A percentile compares a stretch with the other conserved stretches of the same genome.
Conservation (phyloP, 495 filamentous ascomycete genomes). For the Hyaloscypha hepaticicola region DNA sequence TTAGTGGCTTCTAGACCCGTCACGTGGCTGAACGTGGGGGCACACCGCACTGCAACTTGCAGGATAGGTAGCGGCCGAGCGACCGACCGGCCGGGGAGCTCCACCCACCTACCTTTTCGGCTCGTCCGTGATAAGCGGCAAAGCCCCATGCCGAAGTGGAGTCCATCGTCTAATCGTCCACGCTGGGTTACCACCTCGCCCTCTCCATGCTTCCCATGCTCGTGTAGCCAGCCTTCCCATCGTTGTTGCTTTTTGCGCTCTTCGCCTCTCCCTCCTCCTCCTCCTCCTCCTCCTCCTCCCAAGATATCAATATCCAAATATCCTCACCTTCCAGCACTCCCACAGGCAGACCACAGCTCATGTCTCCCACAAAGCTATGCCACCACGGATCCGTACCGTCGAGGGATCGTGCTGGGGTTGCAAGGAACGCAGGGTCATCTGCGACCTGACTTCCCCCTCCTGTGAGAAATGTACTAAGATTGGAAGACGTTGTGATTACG, state of each 20-base stretch:
- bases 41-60: too few species aligned
- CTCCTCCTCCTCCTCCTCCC: too few species aligned
- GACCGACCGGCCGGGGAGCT: too few species aligned
- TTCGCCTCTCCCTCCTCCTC: too few species aligned
- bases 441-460: constrained; percentile 34
- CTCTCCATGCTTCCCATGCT: too few species aligned
- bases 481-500: constrained; percentile 38
- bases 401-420: constrained; percentile 42
- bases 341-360: constrained; percentile 10
- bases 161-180: too few species aligned
- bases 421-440: constrained; percentile 41
- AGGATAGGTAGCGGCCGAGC: too few species aligned
- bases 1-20: not conserved
- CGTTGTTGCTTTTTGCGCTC: not conserved
- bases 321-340: not conserved
- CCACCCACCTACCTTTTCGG: not conserved
- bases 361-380: constrained; percentile 27
- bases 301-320: not conserved
- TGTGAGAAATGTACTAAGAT: constrained; percentile 38
- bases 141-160: too few species aligned
- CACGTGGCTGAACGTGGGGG: not conserved
- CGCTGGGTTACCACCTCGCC: too few species aligned
- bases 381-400: constrained; percentile 38
- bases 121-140: not conserved
- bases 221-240: not conserved